Conservation (phyloP, 2,329 filamentous ascomycete genomes). For the Colletotrichum sp. region DNA sequence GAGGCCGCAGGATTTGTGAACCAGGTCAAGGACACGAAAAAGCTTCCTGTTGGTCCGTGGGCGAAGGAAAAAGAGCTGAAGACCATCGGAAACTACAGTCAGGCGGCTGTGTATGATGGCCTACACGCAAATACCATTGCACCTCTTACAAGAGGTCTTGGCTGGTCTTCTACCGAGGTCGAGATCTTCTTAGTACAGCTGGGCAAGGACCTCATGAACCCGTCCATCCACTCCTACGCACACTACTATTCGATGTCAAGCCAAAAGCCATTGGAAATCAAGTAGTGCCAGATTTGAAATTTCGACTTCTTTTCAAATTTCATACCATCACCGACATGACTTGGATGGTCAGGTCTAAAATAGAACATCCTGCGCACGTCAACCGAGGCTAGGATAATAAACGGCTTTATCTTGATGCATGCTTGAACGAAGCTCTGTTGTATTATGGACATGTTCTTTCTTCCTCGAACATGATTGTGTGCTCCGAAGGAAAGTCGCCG, state of each 20-base stretch:
- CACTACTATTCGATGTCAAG: background rate
- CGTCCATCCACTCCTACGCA: constrained; percentile 35
- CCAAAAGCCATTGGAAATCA: background rate
- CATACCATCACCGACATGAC: background rate
- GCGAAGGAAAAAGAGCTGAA: constrained; percentile 55
- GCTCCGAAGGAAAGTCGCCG: background rate
- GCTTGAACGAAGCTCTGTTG: background rate
- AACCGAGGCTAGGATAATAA: background rate
- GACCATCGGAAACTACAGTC: background rate
- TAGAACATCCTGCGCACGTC: background rate
- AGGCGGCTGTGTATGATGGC: background rate
- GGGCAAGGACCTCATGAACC: background rate
- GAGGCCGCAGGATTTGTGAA: constrained; percentile 56
- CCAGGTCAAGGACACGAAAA: constrained; percentile 39
- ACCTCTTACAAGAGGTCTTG: background rate
- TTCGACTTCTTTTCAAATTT: background rate
- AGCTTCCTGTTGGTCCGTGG: constrained; percentile 58
- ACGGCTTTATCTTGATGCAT: background rate
- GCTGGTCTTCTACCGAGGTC: background rate
- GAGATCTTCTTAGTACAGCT: background rate
- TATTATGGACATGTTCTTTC: accelerated
- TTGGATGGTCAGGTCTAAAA: background rate
- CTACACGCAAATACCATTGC: background rate
- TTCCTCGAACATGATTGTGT: background rate
- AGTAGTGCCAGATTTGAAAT: background rate